Evolutionary conservation across 306 rosid genomes (phyloP).

Genomic region (Quercus cerris): DNA sequence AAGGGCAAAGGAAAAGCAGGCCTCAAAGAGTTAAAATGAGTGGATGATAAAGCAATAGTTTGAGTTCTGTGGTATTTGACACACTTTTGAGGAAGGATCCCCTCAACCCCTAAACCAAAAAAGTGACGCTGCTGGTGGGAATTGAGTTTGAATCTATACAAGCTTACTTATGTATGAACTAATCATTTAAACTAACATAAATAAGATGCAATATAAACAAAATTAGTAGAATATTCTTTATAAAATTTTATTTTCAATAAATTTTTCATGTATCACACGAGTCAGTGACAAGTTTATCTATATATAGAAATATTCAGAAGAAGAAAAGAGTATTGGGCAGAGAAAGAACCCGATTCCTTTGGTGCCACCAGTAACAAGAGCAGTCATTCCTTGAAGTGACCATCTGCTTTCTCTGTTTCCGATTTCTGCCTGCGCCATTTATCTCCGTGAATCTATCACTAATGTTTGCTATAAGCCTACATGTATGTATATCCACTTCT

Average conservation of each 20-base stretch:
- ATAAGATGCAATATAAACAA: too few species aligned
- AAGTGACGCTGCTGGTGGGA: not conserved
- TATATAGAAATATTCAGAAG: not conserved
- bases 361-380: conserved; percentile 17
- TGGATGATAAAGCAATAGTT: not conserved
- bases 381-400: conserved; percentile 10
- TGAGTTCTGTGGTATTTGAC: not conserved
- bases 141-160: not conserved
- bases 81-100: not conserved
- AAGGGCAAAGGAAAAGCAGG: conserved; percentile 73
- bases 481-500: too few species aligned
- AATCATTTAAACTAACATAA: too few species aligned
- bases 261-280: too few species aligned
- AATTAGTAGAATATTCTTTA: too few species aligned
- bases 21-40: conserved; percentile 45
- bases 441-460: not conserved
- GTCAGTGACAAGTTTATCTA: too few species aligned
- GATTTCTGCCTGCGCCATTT: not conserved
- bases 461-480: not conserved
- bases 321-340: not conserved
- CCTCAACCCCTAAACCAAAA: not conserved
- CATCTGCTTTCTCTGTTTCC: not conserved
- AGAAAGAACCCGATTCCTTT: conserved; percentile 12
- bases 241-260: too few species aligned
- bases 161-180: too few species aligned